phyloP scores from a whole-genome alignment of 257 asterid genomes.

The Gentiana straminea region DNA sequence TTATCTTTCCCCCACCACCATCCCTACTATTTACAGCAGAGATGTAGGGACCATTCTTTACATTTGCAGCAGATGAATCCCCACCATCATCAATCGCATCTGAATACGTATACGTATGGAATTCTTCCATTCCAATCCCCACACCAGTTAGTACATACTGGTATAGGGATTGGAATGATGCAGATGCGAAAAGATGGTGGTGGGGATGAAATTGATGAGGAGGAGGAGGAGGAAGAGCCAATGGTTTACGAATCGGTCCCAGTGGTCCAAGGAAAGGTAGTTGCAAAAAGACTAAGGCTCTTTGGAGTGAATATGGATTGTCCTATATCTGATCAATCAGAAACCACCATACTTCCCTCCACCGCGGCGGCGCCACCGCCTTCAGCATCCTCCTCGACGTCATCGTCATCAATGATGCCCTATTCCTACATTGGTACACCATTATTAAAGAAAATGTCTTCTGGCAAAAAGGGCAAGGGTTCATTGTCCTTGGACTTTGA shows the following conservation, averaged over 20 bases:
- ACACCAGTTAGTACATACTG: not conserved
- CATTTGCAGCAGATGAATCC: too few relatives aligned
- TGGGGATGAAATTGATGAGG: constrained; percentile 4
- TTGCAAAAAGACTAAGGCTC: constrained; percentile 81
- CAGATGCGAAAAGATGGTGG: constrained; percentile 13
- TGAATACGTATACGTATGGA: too few relatives aligned
- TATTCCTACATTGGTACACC: not conserved
- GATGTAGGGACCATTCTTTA: too few relatives aligned
- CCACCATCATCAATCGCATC: too few relatives aligned
- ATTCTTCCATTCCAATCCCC: too few relatives aligned
- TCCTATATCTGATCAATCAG: constrained; percentile 31
- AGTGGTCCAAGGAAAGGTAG: constrained; percentile 90
- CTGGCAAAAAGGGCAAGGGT: constrained; percentile 33
- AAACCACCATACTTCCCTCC: constrained; percentile 24
- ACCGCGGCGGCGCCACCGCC: constrained; percentile 13
- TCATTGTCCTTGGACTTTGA: constrained; percentile 79
- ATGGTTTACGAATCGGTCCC: constrained; percentile 84
- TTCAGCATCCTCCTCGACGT: constrained; percentile 11
- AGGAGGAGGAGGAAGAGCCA: constrained; percentile 2
- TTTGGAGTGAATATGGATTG: constrained; percentile 95
- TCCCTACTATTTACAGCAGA: too few relatives aligned
- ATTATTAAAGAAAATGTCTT: constrained; percentile 11
- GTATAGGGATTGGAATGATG: constrained; percentile 13
- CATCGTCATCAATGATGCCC: constrained; percentile 25
- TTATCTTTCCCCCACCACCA: too few relatives aligned